Base-by-base conservation (phyloP, 768 basidiomycete genomes). In the Psilocybe azurescens region DNA sequence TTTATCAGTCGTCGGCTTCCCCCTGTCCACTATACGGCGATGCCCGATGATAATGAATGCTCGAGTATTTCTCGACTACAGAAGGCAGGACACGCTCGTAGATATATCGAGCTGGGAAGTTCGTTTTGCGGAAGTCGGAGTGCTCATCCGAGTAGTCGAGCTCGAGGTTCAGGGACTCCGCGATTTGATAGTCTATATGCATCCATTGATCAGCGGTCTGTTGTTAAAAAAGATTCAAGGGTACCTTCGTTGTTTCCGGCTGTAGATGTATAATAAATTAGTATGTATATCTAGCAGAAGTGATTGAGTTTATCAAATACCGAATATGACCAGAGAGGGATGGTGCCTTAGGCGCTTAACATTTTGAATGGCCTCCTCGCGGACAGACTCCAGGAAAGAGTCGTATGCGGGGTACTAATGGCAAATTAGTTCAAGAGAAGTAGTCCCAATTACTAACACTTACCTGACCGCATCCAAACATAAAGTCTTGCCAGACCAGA, bases 401-500 rank as follows among this genome's bases (percentile, higher is more conserved):
- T 94, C 87, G 69, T 96, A 89, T 3, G 93, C 95, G 0, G 95
- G 95, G 71, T 97, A 97, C 88, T 94, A 71, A 20, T 30, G 30
- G 5, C 30, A 11, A 5, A 14, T 20, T 50, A 10, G 44, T 32
- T 20, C 29, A 62, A 32, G 49, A 47, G 32, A 59, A 58, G 65
- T 32, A 24, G 24, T 24, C 24, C 24, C 24, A 24, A 24, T 24
- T 24, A 24, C 24, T 24, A 24, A 44, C 14, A 66, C 77, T 14
- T 62, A 91, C 90, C 80, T 94, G 93, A 29, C 95, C 96, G 73
- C 96, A 97, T 33, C 89, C 95, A 73, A 98, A 98, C 90, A 93
- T 90, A 75, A 97, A 96, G 76, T 98, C 97, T 77, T 97, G 96
- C 96, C 96, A 97, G 30, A 97, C 95, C 36, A 97, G 81, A 52